Conservation (phyloP, 1,139 yeast species). For the Sugiyamaella paludigena region DNA sequence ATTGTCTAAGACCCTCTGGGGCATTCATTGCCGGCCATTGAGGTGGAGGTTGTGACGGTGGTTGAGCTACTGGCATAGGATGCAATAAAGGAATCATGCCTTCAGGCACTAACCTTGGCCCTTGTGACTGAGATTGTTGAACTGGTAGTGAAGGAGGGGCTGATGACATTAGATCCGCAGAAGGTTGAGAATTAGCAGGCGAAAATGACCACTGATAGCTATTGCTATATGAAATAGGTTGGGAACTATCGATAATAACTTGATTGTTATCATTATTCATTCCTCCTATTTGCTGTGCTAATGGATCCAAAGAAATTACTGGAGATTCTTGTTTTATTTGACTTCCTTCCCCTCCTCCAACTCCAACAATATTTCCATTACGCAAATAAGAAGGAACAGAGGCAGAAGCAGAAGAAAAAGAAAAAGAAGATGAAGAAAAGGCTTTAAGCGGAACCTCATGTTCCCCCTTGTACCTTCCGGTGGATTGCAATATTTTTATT, state of each 20-base stretch:
- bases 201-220: conserved; percentile 18
- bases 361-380: too few relatives aligned
- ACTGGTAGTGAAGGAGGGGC: not conserved
- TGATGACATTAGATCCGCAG: conserved; percentile 2
- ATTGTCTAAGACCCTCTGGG: conserved; percentile 4
- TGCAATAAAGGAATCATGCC: conserved; percentile 7
- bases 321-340: not conserved
- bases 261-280: not conserved
- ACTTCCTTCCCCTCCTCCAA: not conserved
- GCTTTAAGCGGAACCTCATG: not conserved
- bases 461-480: not conserved
- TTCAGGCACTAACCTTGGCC: conserved; percentile 6
- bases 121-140: conserved; percentile 1
- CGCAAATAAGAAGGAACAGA: not conserved
- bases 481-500: conserved; percentile 1
- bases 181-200: conserved; percentile 7
- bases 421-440: not conserved
- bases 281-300: too few relatives aligned
- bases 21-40: conserved; percentile 12
- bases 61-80: conserved; percentile 1
- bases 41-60: conserved; percentile 1
- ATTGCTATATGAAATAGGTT: not conserved
- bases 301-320: too few relatives aligned
- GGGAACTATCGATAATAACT: not conserved
- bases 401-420: too few relatives aligned